phyloP scores from a whole-genome alignment of 768 basidiomycete species.

The Cystobasidium onofrii region DNA sequence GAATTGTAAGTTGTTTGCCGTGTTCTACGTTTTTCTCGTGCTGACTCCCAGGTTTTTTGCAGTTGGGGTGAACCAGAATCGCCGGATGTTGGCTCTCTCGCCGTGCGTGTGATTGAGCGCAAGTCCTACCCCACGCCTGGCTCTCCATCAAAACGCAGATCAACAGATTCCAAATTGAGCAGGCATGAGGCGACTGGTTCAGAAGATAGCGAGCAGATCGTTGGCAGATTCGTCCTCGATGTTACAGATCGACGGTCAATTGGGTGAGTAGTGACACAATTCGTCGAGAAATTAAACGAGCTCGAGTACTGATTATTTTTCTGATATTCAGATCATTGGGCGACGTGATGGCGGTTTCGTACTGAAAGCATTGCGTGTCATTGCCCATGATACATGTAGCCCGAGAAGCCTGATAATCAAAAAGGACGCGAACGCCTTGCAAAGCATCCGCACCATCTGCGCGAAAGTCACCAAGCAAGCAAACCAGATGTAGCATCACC shows the following conservation, averaged over 20 bases:
- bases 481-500: neutral
- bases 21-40: too few species aligned
- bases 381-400: neutral
- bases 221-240: conserved; percentile 32
- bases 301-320: too few species aligned
- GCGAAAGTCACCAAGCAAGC: neutral
- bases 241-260: conserved; percentile 29
- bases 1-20: conserved; percentile 35
- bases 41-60: too few species aligned
- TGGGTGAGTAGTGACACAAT: neutral
- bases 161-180: neutral
- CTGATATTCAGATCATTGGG: conserved; percentile 5
- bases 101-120: conserved; percentile 22
- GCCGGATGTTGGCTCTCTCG: conserved; percentile 18
- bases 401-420: neutral
- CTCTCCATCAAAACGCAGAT: neutral
- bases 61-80: conserved; percentile 32
- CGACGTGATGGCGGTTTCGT: conserved; percentile 17
- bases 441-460: neutral
- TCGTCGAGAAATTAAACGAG: too few species aligned
- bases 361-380: neutral
- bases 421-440: neutral
- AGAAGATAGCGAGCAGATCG: conserved; percentile 22
- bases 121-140: conserved; percentile 1
- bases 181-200: neutral